Base-by-base conservation (phyloP, 1,284 basidiomycete species). In the Tranzscheliella williamsii region DNA sequence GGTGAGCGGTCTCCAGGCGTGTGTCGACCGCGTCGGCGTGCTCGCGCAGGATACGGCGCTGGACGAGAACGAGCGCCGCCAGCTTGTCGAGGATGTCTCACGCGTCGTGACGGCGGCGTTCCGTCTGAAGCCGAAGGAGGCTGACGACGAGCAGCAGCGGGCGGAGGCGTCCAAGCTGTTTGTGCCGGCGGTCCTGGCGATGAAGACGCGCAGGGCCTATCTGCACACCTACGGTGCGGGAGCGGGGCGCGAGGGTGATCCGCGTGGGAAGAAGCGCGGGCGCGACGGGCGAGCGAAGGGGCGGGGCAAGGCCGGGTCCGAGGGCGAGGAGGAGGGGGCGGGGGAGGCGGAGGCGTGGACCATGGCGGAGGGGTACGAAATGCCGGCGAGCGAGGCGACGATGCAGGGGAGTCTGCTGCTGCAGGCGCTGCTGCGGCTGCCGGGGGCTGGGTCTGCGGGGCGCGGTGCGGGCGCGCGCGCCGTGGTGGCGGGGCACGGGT, bases 341-440 rank as follows among this genome's bases (percentile, higher is more conserved):
- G 53, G 53, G 21, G 42, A 42, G 3, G 48, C 30, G 9, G 26
- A 24, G 18, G 22, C 33, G n/a, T 47, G 48, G 46, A 52, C 37
- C 12, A 60, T 47, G 61, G 65, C 44, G 34, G 37, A 20, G 20
- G 24, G 26, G 7, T 54, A 38, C 38, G 54, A 41, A 37, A 32
- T 57, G 1, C 42, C 53, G 0, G 16, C 16, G 2, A 44, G 42
- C 15, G 49, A 55, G 38, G 36, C 43, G 5, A 70, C 60, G 1
- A 46, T 67, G 16, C 72, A 73, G 32, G 70, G 73, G 8, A 73
- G 70, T 35, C 31, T 77, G 11, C 42, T 76, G 0, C 55, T 75
- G 7, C 75, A 77, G 37, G 42, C 63, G 5, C 42, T 76, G 1
- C 38, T 57, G 1, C 53, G 51, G 8, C 51, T 76, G 12, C 50